Evolutionary conservation across 2,329 filamentous ascomycete genomes (phyloP).

Genomic region (Diaporthe citri): DNA sequence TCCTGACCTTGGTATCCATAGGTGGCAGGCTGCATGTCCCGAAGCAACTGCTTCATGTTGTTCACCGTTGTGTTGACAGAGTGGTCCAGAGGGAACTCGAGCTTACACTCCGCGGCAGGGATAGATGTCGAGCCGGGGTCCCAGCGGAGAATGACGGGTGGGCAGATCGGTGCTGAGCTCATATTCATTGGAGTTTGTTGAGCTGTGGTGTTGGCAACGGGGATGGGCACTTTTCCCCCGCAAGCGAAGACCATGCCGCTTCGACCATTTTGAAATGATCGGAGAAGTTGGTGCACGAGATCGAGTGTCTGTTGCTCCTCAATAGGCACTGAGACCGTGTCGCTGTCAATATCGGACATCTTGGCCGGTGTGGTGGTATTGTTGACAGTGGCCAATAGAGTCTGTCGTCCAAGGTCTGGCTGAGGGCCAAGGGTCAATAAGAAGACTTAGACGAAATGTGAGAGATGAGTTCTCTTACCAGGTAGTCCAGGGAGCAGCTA

Average conservation of each 20-base stretch:
- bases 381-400: neutral
- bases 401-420: neutral
- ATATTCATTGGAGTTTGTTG: too few relatives aligned
- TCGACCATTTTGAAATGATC: neutral
- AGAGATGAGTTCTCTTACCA: neutral
- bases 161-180: neutral
- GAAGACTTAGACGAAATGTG: neutral
- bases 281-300: neutral
- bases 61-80: neutral
- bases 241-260: neutral
- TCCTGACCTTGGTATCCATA: slow-evolving; percentile 61
- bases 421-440: neutral
- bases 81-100: slow-evolving; percentile 38
- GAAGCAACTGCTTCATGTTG: slow-evolving; percentile 45
- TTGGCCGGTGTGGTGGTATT: neutral
- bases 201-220: neutral
- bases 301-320: neutral
- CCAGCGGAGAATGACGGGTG: slow-evolving; percentile 42
- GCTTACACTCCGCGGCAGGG: slow-evolving; percentile 32
- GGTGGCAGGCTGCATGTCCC: slow-evolving; percentile 57
- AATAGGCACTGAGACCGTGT: neutral
- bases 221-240: neutral
- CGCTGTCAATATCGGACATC: neutral
- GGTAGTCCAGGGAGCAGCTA: neutral
- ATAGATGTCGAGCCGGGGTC: slow-evolving; percentile 29